Base-by-base conservation (phyloP, 495 filamentous ascomycete species). In the Amniculicola lignicola region DNA sequence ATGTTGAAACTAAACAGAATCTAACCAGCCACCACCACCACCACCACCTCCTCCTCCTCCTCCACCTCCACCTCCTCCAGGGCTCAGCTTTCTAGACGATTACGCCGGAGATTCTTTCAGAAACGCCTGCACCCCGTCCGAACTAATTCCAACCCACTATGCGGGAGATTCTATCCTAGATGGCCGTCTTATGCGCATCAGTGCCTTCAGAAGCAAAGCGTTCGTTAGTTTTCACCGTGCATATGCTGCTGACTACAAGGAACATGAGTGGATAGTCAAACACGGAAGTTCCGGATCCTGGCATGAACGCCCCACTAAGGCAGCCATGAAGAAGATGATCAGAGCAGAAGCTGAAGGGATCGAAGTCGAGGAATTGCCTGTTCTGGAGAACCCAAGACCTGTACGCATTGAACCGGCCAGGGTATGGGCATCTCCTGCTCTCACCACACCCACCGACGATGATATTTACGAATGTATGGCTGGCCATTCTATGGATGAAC, bases 401-500 rank as follows among this genome's bases (percentile, higher is more conserved):
- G 31, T 54, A 14, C 36, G 15, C n/a, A 19, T 54, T 9, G 46
- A 52, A 4, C 47, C 43, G 12, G 54, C 55, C 6, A 18, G 40
- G 15, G 36, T 63, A 10, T 63, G 61, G 61, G 54, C 50, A 3
- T 54, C 54, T 4, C 36, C 42, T 29, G 54, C 55, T 10, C 25
- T 63, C 22, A 55, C 43, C 2, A 59, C 54, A 7, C 54, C 61
- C 2, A 59, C 61, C 11, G 51, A 63, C 27, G 54, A 59, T 39
- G 54, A 63, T 16, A 54, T 63, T 10, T 55, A 37, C 24, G 51
- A 63, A 21, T 63, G 61, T 33, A 39, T 25, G 1, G 61, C 44
- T 19, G 51, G 55, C 1, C 54, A 59, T 18, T 45, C 37, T 1
- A 10, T 53, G 1, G 52, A 56, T 3, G 33, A 37, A 2, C 46